Percentiles rank a stretch among this genome's conserved stretches.
Evolutionary conservation across 2,329 filamentous ascomycete genomes (phyloP).

Genomic region (Aspergillus melleus): DNA sequence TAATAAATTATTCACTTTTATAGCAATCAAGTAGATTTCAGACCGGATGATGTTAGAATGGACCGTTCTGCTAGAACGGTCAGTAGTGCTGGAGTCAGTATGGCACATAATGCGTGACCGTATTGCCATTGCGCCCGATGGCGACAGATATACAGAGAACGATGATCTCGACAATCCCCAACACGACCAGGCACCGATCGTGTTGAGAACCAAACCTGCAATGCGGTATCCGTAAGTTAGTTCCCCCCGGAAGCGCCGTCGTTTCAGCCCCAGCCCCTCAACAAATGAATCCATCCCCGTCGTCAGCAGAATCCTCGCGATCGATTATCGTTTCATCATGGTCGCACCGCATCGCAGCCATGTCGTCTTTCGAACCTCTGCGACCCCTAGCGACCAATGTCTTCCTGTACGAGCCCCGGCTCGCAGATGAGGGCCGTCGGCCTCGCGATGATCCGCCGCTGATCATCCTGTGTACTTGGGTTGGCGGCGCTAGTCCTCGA

Average conservation of each 20-base stretch:
- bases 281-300: too few relatives aligned
- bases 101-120: too few relatives aligned
- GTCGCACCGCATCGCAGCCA: neutral
- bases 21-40: too few relatives aligned
- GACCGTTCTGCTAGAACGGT: too few relatives aligned
- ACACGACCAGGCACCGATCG: neutral
- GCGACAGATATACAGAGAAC: too few relatives aligned
- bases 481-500: conserved; percentile 27
- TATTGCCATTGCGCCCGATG: too few relatives aligned
- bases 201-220: neutral
- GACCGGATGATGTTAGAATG: too few relatives aligned
- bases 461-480: conserved; percentile 28
- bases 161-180: too few relatives aligned
- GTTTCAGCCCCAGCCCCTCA: neutral
- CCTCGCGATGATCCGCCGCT: conserved; percentile 14
- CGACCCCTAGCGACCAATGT: conserved; percentile 15
- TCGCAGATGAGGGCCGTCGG: neutral
- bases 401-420: conserved; percentile 15
- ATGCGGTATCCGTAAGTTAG: neutral
- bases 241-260: neutral
- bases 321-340: neutral
- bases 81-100: too few relatives aligned
- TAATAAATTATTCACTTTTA: too few relatives aligned
- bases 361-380: conserved; percentile 8
- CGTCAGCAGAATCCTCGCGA: neutral